Base-by-base conservation (phyloP, 1,139 yeast genomes). In the Geotrichum reessii region DNA sequence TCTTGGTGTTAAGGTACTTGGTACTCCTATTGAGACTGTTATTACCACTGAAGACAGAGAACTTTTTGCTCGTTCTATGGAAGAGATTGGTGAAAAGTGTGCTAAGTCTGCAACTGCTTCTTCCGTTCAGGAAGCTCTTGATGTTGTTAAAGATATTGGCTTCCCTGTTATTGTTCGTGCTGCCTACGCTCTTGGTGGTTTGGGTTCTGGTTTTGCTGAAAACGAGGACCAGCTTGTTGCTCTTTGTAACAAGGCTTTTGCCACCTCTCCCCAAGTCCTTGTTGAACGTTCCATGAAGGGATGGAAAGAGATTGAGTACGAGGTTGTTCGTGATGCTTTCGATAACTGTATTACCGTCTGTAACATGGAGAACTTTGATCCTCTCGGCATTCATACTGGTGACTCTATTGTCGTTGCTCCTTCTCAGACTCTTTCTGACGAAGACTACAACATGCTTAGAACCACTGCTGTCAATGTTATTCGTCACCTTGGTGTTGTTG, bases 321-420 rank as follows among this genome's bases (percentile, higher is more conserved):
- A 93, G 78, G 99, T 93, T 66, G 99, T 93, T 60, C 89, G 99
- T 75, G 99, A 93, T 75, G 83, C 95, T 69, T 92, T 87, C 63
- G 97, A 87, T 66, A 93, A 93, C 81, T 93, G 99, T 82, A 93
- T 93, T 71, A 93, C 99, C 53, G 99, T 93, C 56, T 93, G 99
- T 81, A 93, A 93, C 76, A 93, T 93, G 99, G 99, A 93, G 78
- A 93, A 93, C 77, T 93, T 93, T 68, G 99, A 93, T 75, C 99
- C 99, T 52, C 82, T 93, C 69, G 99, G 99, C 68, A 86, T 95
- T 67, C 99, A 93, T 76, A 93, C 99, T 62, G 99, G 99, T 78
- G 99, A 93, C 74, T 93, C 99, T 51, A 93, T 93, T 70, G 99
- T 93, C 58, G 97, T 93, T 70, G 99, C 99, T 59, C 99, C 99